Conservation (phyloP, 2,329 filamentous ascomycete genomes). For the Mycosphaerelloides madeirae region DNA sequence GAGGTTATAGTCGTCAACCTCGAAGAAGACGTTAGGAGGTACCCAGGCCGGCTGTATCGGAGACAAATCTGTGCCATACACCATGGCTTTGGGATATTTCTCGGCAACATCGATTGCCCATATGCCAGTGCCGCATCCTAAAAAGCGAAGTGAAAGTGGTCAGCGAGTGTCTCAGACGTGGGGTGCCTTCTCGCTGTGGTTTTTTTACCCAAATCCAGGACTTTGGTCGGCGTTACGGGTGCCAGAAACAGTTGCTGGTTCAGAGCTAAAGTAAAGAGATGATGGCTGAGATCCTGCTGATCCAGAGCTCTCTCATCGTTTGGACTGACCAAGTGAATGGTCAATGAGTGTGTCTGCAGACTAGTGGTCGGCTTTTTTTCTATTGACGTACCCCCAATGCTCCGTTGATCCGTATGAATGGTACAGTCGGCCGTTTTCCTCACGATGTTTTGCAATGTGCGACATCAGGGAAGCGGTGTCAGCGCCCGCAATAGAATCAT, state of each 20-base stretch:
- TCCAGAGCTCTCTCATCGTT: conserved; percentile 15
- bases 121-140: conserved; percentile 16
- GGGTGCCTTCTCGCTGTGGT: too few relatives aligned
- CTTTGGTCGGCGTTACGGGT: conserved; percentile 4
- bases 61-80: conserved; percentile 41
- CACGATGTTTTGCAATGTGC: conserved; percentile 12
- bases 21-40: conserved; percentile 36
- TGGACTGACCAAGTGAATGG: neutral
- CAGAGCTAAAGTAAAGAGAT: conserved; percentile 13
- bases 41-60: conserved; percentile 33
- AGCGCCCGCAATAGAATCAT: conserved; percentile 7
- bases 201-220: conserved; percentile 9
- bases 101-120: conserved; percentile 29
- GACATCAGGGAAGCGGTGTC: conserved; percentile 15
- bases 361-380: too few relatives aligned
- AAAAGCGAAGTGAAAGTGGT: too few relatives aligned
- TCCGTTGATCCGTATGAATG: conserved; percentile 14
- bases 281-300: conserved; percentile 15
- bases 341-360: too few relatives aligned
- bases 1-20: conserved; percentile 37
- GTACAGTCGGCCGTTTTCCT: conserved; percentile 14
- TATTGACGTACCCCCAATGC: conserved; percentile 16
- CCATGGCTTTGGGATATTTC: conserved; percentile 23
- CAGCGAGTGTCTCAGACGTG: too few relatives aligned
- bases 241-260: conserved; percentile 5